phyloP scores from a whole-genome alignment of 345 rosid species.

The Streptanthus diversifolius region DNA sequence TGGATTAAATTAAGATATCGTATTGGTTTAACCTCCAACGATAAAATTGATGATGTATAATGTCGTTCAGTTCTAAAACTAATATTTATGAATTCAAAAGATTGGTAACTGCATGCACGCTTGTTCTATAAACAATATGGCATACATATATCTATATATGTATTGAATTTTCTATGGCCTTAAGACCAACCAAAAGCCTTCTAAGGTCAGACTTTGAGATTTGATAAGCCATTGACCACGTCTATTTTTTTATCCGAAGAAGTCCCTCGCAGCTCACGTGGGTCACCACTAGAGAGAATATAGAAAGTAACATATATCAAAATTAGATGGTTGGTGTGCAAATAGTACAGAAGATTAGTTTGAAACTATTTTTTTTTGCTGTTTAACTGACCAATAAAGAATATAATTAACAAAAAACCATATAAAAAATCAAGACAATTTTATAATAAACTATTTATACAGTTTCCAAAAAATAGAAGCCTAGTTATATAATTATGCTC shows the following conservation, averaged over 20 bases:
- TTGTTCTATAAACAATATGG: conserved; percentile 1
- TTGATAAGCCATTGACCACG: conserved; percentile 20
- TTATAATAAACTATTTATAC: background rate
- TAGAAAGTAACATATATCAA: conserved; percentile 9
- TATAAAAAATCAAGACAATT: background rate
- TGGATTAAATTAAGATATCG: conserved; percentile 26
- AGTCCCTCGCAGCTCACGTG: conserved; percentile 24
- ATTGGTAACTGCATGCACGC: conserved; percentile 9
- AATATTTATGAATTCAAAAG: background rate
- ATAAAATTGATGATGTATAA: conserved; percentile 26
- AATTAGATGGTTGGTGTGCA: background rate
- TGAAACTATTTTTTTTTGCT: background rate
- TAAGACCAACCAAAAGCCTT: conserved; percentile 29
- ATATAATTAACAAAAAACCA: background rate
- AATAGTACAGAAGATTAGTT: background rate
- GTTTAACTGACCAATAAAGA: background rate
- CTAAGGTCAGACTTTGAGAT: conserved; percentile 18
- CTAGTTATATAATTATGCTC: background rate
- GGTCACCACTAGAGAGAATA: conserved; percentile 21
- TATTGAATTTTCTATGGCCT: conserved; percentile 1
- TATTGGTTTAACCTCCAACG: conserved; percentile 25
- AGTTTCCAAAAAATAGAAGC: background rate
- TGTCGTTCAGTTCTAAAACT: background rate
- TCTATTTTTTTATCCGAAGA: conserved; percentile 6
- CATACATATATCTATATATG: background rate